A percentile compares a stretch with the other conserved stretches of the same genome.
These are phyloP conservation scores for Camellia lanceoleosa DNA, from an alignment of 148 eudicot genomes.

Conservation along the genomic window DNA sequence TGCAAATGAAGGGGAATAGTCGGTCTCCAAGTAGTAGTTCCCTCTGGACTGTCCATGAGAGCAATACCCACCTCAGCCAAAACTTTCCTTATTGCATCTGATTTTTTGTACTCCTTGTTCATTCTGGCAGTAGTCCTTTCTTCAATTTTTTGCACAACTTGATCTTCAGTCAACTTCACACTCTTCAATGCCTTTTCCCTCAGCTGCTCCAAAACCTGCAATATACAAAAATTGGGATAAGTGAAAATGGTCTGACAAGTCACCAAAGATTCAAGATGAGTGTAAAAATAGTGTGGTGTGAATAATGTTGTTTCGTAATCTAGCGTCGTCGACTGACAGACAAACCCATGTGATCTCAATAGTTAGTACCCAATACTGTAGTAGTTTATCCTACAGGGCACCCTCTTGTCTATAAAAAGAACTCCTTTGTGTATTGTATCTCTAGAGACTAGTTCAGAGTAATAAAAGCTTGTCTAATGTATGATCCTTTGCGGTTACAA, in stretches of 20 bases:
- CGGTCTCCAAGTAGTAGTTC: slow-evolving; percentile 93
- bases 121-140: slow-evolving; percentile 69
- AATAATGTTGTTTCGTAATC: too few relatives aligned
- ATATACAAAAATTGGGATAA: neutral
- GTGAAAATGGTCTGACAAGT: neutral
- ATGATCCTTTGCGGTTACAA: too few relatives aligned
- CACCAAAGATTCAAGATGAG: neutral
- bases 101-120: slow-evolving; percentile 76
- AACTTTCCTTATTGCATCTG: slow-evolving; percentile 79
- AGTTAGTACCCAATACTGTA: too few relatives aligned
- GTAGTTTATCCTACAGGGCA: too few relatives aligned
- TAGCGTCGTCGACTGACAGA: too few relatives aligned
- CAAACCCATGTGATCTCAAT: too few relatives aligned
- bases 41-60: slow-evolving; percentile 89
- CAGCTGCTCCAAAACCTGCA: slow-evolving; percentile 66
- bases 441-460: too few relatives aligned
- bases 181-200: slow-evolving; percentile 80
- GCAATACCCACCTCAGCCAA: slow-evolving; percentile 79
- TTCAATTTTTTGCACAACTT: slow-evolving; percentile 60
- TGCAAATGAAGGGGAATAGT: slow-evolving; percentile 71
- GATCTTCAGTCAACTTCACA: slow-evolving; percentile 74
- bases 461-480: too few relatives aligned
- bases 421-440: too few relatives aligned
- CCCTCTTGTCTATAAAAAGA: too few relatives aligned
- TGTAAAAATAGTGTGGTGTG: too few relatives aligned